Percentiles rank a stretch among this genome's conserved stretches.
Evolutionary conservation across 2,329 filamentous ascomycete genomes (phyloP).

Genomic region (Fusarium redolens): DNA sequence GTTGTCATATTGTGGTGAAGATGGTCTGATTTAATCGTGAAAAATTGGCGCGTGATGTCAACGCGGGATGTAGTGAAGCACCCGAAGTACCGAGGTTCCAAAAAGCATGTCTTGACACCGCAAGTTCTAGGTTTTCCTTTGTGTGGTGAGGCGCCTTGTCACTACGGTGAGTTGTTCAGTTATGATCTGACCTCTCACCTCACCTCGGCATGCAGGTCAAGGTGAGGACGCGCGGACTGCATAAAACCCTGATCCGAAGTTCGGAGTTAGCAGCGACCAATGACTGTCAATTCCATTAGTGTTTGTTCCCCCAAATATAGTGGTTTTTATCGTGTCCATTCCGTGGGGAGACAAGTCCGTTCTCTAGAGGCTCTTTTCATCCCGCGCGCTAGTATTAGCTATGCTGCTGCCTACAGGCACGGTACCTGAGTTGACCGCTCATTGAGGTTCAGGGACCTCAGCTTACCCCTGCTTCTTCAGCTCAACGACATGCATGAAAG

Average conservation of each 20-base stretch:
- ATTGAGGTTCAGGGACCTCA: slow-evolving; percentile 11
- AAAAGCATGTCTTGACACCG: background rate
- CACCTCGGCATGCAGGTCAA: background rate
- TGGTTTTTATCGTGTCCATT: background rate
- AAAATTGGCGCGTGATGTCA: background rate
- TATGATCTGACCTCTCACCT: slow-evolving; percentile 7
- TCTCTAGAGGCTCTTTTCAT: background rate
- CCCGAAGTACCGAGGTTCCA: background rate
- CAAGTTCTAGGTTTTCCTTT: background rate
- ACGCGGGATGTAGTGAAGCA: background rate
- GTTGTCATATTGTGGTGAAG: background rate
- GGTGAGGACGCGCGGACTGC: background rate
- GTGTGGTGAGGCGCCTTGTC: background rate
- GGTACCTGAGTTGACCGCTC: slow-evolving; percentile 26
- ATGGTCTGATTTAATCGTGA: background rate
- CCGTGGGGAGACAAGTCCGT: background rate
- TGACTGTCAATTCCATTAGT: background rate
- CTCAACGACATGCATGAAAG: slow-evolving; percentile 7
- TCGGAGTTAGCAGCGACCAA: background rate
- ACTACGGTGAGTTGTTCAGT: background rate
- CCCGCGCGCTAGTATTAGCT: background rate
- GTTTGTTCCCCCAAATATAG: background rate
- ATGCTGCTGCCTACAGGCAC: slow-evolving; percentile 19
- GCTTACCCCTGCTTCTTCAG: slow-evolving; percentile 32
- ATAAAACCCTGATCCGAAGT: background rate